Evolutionary conservation across 2,329 filamentous ascomycete genomes (phyloP), one percentile per base, ranked within the genome.

Genomic region (Cladosporium halotolerans): DNA sequence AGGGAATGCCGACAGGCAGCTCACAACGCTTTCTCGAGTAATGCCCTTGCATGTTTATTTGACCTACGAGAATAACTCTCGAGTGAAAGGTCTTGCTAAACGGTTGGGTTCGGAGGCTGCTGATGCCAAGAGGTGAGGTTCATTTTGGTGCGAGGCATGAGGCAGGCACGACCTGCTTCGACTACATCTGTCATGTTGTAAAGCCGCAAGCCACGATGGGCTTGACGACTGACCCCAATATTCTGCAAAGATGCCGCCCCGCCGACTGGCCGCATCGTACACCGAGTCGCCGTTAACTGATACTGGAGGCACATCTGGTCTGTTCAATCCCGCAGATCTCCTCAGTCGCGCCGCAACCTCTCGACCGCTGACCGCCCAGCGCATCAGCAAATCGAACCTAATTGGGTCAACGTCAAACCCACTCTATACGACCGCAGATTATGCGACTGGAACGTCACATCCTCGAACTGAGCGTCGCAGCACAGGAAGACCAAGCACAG

Each of bases 401-500:
- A 13, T 9, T 18, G 33, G 16, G 13, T 52, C 33, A 7, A 41
- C 42, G 4, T 46, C 50, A 1, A 46, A 53, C 14, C 31, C 50
- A 10, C 33, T 53, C 43, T 43, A 36, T 11, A 46, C 45, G 9
- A 47, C 51, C 6, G 44, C 28, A 3, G 36, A 42, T 4, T 42
- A 47, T n/a, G 16, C 44, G 4, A 47, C 36, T 1, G 47, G 60
- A 2, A 62, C 61, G 2, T 65, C 63, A 6, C 56, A 63, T 8
- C 60, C 59, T 13, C 57, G 57, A 5, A 61, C 63, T 9, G 56
- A 46, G 7, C 54, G 53, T 23, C 60, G 49, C n/a, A 63, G 59
- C 45, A 55, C 56, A 11, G 57, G 53, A n/a, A 55, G 63, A 47
- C 62, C 62, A 28, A 57, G 55, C 13, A 79, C 75, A 52, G 73